A percentile compares a stretch with the other conserved stretches of the same genome.
phyloP scores from a whole-genome alignment of 306 rosid genomes.

The Rosa persica region DNA sequence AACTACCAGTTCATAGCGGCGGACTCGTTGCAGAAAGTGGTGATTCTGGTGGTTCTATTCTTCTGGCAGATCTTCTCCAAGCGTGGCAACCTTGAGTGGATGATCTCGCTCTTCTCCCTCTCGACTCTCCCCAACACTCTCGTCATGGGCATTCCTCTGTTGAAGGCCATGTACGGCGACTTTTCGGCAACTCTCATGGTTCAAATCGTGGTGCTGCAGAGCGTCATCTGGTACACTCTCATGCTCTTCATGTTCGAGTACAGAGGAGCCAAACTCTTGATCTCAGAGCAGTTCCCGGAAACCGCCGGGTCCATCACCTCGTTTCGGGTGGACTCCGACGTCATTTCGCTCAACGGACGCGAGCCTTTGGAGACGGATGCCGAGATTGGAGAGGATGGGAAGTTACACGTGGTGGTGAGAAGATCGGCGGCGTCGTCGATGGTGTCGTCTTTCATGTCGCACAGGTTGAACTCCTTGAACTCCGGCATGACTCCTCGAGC shows the following conservation, averaged over 20 bases:
- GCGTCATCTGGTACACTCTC: constrained; percentile 77
- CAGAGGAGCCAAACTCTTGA: constrained; percentile 75
- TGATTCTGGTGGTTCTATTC: constrained; percentile 53
- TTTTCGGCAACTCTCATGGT: constrained; percentile 69
- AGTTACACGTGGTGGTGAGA: constrained; percentile 68
- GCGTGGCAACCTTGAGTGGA: constrained; percentile 63
- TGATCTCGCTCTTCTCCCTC: constrained; percentile 76
- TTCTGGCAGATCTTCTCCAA: constrained; percentile 66
- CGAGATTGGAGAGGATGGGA: constrained; percentile 81
- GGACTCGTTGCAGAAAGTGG: constrained; percentile 72
- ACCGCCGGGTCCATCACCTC: constrained; percentile 79
- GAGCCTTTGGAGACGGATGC: constrained; percentile 69
- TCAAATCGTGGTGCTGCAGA: constrained; percentile 77
- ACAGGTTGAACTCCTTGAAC: constrained; percentile 48
- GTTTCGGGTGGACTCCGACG: constrained; percentile 69
- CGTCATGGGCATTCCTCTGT: constrained; percentile 79
- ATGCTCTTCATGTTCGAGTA: constrained; percentile 80
- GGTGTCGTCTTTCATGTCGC: constrained; percentile 65
- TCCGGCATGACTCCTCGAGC: constrained; percentile 70
- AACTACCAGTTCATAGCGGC: constrained; percentile 75
- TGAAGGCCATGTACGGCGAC: constrained; percentile 84
- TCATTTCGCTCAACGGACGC: constrained; percentile 70
- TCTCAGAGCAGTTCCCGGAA: constrained; percentile 74
- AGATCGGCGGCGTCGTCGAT: constrained; percentile 66
- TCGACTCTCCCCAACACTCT: constrained; percentile 93